Percentiles rank a stretch among this genome's conserved stretches.
phyloP scores from a whole-genome alignment of 306 rosid species.

The Cyclanthera cordifolia region DNA sequence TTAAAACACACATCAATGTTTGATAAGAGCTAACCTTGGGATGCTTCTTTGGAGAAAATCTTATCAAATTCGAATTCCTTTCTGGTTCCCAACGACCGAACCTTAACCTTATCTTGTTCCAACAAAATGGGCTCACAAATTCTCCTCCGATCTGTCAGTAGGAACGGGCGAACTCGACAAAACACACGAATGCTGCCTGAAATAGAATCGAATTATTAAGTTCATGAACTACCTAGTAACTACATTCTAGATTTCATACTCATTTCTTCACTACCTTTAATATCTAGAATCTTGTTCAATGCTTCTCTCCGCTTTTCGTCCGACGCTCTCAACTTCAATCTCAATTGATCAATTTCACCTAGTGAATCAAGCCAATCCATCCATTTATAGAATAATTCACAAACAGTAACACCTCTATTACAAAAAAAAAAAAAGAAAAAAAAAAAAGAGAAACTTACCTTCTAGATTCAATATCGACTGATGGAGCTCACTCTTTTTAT shows the following conservation, averaged over 20 bases:
- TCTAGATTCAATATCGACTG: conserved; percentile 44
- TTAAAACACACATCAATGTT: conserved; percentile 13
- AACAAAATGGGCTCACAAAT: conserved; percentile 36
- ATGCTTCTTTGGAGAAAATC: conserved; percentile 57
- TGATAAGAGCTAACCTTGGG: conserved; percentile 59
- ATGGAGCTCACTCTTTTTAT: conserved; percentile 42
- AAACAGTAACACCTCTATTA: not conserved
- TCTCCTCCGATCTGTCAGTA: conserved; percentile 33
- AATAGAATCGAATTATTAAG: not conserved
- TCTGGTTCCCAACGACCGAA: conserved; percentile 45
- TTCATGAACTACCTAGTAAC: not conserved
- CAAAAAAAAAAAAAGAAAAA: not conserved
- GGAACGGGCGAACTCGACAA: conserved; percentile 66
- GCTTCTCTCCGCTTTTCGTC: conserved; percentile 60
- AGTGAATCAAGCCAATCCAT: conserved; percentile 19
- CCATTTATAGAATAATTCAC: not conserved
- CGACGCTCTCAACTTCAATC: conserved; percentile 30
- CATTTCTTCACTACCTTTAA: conserved; percentile 47
- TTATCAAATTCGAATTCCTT: conserved; percentile 78
- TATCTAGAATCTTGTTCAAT: conserved; percentile 70
- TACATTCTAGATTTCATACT: not conserved
- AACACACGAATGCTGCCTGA: conserved; percentile 83
- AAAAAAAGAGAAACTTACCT: conserved; percentile 26
- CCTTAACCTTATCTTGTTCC: conserved; percentile 51
- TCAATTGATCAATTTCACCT: conserved; percentile 66